Base-by-base conservation (phyloP, 2,329 filamentous ascomycete genomes). In the Xylaria sp. region DNA sequence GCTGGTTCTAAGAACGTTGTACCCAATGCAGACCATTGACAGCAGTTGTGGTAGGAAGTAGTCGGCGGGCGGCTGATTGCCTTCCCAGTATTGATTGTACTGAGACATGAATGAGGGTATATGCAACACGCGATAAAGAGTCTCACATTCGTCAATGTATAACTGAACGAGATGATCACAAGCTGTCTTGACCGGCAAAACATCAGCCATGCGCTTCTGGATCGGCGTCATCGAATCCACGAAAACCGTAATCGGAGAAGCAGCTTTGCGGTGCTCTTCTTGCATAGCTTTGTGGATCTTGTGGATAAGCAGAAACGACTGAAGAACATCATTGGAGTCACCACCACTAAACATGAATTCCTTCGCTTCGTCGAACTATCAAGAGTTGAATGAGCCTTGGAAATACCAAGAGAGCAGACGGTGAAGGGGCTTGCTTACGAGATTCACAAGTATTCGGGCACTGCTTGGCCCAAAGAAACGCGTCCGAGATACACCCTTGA, bases 201-300 rank as follows among this genome's bases (percentile, higher is more conserved):
- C 86, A 66, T 88, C 86, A 36, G 81, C 82, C 86, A 89, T 89
- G 56, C 86, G 85, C 75, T 87, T 87, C 66, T 84, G 83, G 2
- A 88, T 82, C 0, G 86, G 86, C 75, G 86, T 85, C 80, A 88
- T 85, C n/a, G 86, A 88, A 72, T 88, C 85, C 33, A 88, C 86
- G 72, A 85, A 88, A 39, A 88, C 86, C 2, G 85, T 81, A 54
- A 88, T 87, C 0, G 86, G 86, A 5, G 83, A 78, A 49, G 86
- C 77, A 0, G 81, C 82, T 71, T 83, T 83, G 62, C 79, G 79
- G 72, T 85, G 82, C 36, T 86, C 83, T 58, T 84, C 82, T 70
- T 85, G 83, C 9, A 88, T 77, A 15, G 81, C 77, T 68, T 79
- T 83, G 73, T 88, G 83, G 46, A 88, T 81, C 54, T 82, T 81